Base-by-base conservation (phyloP, 257 asterid species). In the Solanum arcanum region DNA sequence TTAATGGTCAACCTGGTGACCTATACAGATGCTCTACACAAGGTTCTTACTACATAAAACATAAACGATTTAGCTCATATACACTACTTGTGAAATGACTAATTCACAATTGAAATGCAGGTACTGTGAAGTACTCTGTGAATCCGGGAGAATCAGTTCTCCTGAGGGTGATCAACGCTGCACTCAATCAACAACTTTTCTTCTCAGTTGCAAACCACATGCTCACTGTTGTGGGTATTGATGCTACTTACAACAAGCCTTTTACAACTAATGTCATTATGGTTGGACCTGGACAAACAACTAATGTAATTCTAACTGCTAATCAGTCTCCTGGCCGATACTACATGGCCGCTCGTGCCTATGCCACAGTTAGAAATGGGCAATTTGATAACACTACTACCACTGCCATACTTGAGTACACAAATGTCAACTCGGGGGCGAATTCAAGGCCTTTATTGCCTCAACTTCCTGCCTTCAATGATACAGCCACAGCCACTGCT, bases 1-100 rank as follows among this genome's bases (percentile, higher is more conserved):
- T 94, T 89, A 94, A 94, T 64, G 98, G 98, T 68, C 97, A 95
- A 69, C 97, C 97, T 2, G 98, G 97, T 85, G 95, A 93, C 78
- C 89, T 95, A 5, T 94, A 95, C 81, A 87, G 92, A 91, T 91
- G 93, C 88, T 91, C 93, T 56, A 82, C 87, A 60, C 73, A 82
- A 88, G 92, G 93, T 90, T 41, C 66, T 86, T 3, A 68, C 31
- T 14, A 2, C 66, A 20, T 20, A 23, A 66, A 62, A 23, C 70
- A n/a, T 5, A n/a, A n/a, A 1, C 0, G 16, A 29, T 73, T 73
- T 9, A 73, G 10, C 41, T 15, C 49, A 47, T 80, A 47, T 47
- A 18, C 12, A 16, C 4, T 29, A 78, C 5, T 4, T 6, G 7
- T 78, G 6, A 5, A 33, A 31, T 0, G 10, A 81, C 12, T 49